Conservation (phyloP, 2,329 filamentous ascomycete genomes). For the Daldinia sp. region DNA sequence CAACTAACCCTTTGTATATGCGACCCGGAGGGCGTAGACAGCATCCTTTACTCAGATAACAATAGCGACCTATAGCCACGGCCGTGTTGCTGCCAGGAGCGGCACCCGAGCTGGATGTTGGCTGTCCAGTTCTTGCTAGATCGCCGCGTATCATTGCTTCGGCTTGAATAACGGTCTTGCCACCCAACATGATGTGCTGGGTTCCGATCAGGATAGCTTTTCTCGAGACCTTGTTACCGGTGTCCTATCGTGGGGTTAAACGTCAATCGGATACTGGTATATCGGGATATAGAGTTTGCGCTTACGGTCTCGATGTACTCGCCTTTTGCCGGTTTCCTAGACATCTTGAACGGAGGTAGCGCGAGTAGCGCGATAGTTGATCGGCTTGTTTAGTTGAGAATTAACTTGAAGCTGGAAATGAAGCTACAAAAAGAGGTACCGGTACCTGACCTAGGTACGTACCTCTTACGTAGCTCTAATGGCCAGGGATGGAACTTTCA, state of each 20-base stretch:
- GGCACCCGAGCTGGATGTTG: slow-evolving; percentile 51
- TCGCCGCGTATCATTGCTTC: slow-evolving; percentile 95
- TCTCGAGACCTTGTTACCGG: slow-evolving; percentile 97
- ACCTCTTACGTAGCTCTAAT: too few species aligned
- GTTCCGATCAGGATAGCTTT: slow-evolving; percentile 92
- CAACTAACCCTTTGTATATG: slow-evolving; percentile 73
- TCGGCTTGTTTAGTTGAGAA: neutral
- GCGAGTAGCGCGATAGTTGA: neutral
- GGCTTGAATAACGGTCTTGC: slow-evolving; percentile 94
- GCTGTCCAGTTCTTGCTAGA: slow-evolving; percentile 68
- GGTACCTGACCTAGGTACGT: too few species aligned
- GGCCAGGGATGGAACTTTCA: too few species aligned
- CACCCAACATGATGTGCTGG: slow-evolving; percentile 96
- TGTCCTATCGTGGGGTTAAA: slow-evolving; percentile 69
- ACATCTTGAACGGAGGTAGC: slow-evolving; percentile 61
- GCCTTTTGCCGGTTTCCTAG: slow-evolving; percentile 79
- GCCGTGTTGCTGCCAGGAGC: slow-evolving; percentile 66
- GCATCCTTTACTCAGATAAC: slow-evolving; percentile 81
- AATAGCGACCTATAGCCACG: slow-evolving; percentile 90
- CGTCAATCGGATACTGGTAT: neutral
- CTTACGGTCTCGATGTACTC: slow-evolving; percentile 97
- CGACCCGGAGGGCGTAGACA: slow-evolving; percentile 85
- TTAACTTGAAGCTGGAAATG: too few species aligned
- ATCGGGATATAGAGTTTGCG: neutral
- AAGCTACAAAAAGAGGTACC: too few species aligned